phyloP scores from a whole-genome alignment of 371 early-diverging fungal genomes.

The Mortierella sp. region DNA sequence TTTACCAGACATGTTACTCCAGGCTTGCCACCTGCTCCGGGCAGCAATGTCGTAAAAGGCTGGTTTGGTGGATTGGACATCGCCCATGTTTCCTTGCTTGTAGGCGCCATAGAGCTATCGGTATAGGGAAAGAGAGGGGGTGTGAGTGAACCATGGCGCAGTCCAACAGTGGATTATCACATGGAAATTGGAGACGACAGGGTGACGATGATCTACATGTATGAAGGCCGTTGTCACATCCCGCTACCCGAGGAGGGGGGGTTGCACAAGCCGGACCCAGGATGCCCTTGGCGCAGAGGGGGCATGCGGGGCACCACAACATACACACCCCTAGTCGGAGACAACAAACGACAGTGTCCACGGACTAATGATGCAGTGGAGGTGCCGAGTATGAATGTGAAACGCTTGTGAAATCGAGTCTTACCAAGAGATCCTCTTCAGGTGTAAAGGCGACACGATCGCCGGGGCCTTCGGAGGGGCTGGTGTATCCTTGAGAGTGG shows the following conservation, averaged over 20 bases:
- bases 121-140: background rate
- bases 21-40: constrained; percentile 52
- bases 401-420: background rate
- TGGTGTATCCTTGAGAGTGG: constrained; percentile 8
- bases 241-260: too few species aligned
- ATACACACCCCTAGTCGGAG: too few species aligned
- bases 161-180: background rate
- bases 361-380: too few species aligned
- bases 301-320: too few species aligned
- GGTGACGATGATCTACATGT: too few species aligned
- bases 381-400: background rate
- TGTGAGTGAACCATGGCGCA: background rate
- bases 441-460: constrained; percentile 32
- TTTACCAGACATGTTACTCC: constrained; percentile 51
- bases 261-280: too few species aligned
- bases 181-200: too few species aligned
- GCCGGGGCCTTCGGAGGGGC: background rate
- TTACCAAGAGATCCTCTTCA: constrained; percentile 43
- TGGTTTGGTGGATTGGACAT: constrained; percentile 38
- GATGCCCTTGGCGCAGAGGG: too few species aligned
- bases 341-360: too few species aligned
- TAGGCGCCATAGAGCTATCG: constrained; percentile 51
- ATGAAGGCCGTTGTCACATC: too few species aligned
- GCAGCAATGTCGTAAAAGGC: constrained; percentile 48
- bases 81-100: constrained; percentile 45